A percentile compares a stretch with the other conserved stretches of the same genome.
These are phyloP conservation scores for Colletotrichum gloeosporioides DNA, from an alignment of 2,329 filamentous ascomycete genomes.

Conservation along the genomic window DNA sequence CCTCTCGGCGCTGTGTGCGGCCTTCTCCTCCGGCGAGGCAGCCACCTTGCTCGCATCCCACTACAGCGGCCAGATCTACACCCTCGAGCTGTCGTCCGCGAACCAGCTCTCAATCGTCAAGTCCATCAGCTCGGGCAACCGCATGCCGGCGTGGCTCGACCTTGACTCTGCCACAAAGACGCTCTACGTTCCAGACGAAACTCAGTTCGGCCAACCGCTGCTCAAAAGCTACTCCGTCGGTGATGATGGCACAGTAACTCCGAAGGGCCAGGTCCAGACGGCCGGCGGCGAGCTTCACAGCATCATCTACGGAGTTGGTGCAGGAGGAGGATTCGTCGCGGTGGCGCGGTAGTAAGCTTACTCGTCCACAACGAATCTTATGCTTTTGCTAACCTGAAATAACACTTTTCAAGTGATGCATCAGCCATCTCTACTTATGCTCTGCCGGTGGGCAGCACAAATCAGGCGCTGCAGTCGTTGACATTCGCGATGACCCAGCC, in stretches of 20 bases:
- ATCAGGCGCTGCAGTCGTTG: conserved; percentile 38
- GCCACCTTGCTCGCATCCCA: conserved; percentile 41
- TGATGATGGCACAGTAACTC: conserved; percentile 34
- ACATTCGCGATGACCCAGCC: conserved; percentile 45
- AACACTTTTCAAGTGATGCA: conserved; percentile 34
- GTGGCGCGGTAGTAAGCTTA: conserved; percentile 48
- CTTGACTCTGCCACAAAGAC: conserved; percentile 33
- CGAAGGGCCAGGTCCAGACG: conserved; percentile 34
- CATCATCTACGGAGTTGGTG: conserved; percentile 40
- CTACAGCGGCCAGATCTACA: conserved; percentile 44
- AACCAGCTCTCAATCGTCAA: conserved; percentile 32
- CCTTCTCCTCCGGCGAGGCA: background rate
- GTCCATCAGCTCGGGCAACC: conserved; percentile 34
- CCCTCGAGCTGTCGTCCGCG: conserved; percentile 33
- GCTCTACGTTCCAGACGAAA: conserved; percentile 44
- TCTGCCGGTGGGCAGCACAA: conserved; percentile 37
- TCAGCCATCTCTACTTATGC: conserved; percentile 49
- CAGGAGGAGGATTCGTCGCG: conserved; percentile 46
- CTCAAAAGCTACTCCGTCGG: conserved; percentile 38
- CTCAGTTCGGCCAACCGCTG: conserved; percentile 37
- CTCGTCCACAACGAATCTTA: background rate
- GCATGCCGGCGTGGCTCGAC: conserved; percentile 42
- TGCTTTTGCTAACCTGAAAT: background rate
- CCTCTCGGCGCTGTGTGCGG: background rate
- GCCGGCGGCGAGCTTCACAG: conserved; percentile 45